These are phyloP conservation scores for Barnettozyma sp. DNA, from an alignment of 805 yeast genomes.

Conservation along the genomic window DNA sequence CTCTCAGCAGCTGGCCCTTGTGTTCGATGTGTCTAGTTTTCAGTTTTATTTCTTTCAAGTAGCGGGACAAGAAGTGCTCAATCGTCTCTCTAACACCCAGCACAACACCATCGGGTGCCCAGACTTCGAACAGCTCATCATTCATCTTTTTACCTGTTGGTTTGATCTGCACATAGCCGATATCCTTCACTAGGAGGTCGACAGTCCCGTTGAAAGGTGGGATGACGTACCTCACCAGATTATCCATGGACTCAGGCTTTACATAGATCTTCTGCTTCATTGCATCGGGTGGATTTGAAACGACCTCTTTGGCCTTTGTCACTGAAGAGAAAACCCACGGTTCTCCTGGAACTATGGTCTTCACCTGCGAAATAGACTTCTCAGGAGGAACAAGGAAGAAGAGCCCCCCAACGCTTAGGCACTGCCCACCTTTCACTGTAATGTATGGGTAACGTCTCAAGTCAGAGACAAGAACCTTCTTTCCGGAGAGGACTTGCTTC, in stretches of 20 bases:
- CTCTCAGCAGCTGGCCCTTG: conserved; percentile 8
- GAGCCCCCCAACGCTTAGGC: conserved; percentile 54
- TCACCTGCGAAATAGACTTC: conserved; percentile 40
- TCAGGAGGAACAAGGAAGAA: conserved; percentile 51
- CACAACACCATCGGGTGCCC: conserved; percentile 50
- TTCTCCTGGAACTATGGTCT: conserved; percentile 36
- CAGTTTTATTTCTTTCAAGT: conserved; percentile 23
- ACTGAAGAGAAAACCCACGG: conserved; percentile 25
- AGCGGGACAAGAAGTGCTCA: conserved; percentile 30
- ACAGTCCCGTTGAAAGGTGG: conserved; percentile 69
- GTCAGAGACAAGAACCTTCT: conserved; percentile 26
- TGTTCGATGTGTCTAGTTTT: conserved; percentile 23
- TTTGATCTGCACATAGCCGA: conserved; percentile 55
- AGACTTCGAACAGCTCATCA: conserved; percentile 37
- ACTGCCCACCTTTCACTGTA: conserved; percentile 38
- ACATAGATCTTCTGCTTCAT: conserved; percentile 24
- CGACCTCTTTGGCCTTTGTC: conserved; percentile 29
- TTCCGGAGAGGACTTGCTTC: conserved; percentile 28
- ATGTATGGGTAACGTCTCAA: conserved; percentile 25
- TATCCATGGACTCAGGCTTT: conserved; percentile 26
- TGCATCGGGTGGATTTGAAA: conserved; percentile 23
- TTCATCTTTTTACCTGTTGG: conserved; percentile 46
- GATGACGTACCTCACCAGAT: conserved; percentile 40
- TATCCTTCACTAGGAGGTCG: conserved; percentile 56
- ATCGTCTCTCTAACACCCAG: conserved; percentile 51